Conservation (phyloP, 1,284 basidiomycete genomes). For the Leucoagaricus sp. region DNA sequence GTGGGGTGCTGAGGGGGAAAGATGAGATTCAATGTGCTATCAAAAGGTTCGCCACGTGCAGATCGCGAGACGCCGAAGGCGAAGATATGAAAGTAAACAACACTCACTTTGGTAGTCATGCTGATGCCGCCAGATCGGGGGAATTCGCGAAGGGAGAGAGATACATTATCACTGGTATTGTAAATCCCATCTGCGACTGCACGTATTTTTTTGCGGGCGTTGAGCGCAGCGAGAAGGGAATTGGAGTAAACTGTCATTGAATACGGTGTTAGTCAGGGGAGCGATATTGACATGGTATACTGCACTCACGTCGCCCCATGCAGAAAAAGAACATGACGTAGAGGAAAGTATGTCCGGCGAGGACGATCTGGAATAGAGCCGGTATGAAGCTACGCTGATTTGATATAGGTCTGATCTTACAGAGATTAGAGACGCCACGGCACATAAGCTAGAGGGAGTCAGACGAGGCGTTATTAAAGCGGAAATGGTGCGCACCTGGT, state of each 20-base stretch:
- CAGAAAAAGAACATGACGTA: conserved; percentile 60
- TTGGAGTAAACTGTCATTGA: conserved; percentile 52
- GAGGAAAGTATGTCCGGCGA: conserved; percentile 45
- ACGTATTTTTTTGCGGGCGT: conserved; percentile 51
- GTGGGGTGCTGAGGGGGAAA: conserved; percentile 29
- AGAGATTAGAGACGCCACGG: conserved; percentile 51
- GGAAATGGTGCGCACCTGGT: conserved; percentile 38
- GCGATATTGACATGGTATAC: background rate
- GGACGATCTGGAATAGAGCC: conserved; percentile 33
- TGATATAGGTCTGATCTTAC: conserved; percentile 28
- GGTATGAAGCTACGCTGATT: background rate
- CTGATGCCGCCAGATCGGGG: conserved; percentile 22
- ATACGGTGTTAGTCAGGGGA: background rate
- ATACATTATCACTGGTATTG: conserved; percentile 41
- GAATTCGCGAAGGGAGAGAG: conserved; percentile 36
- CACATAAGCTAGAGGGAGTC: conserved; percentile 40
- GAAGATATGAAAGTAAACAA: background rate
- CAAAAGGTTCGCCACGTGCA: background rate
- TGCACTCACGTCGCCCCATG: conserved; percentile 47
- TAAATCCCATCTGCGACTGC: conserved; percentile 38
- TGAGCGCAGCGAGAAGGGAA: conserved; percentile 55
- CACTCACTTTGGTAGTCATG: conserved; percentile 18
- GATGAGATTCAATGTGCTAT: background rate
- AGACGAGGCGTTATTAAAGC: background rate
- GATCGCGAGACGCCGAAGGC: background rate